phyloP scores from a whole-genome alignment of 2,329 filamentous ascomycete species.

The Alternaria ventricosa region DNA sequence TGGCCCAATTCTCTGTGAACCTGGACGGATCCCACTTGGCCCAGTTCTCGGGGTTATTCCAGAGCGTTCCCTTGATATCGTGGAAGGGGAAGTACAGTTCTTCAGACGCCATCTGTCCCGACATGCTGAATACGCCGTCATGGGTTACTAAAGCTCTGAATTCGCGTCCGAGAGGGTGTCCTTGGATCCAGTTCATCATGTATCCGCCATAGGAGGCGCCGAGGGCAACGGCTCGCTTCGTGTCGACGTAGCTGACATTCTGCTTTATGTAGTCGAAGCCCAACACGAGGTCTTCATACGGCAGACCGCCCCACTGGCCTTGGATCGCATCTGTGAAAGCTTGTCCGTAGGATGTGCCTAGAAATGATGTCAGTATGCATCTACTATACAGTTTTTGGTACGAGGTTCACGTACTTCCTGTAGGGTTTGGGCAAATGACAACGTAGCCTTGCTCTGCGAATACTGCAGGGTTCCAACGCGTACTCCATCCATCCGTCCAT shows the following conservation, averaged over 20 bases:
- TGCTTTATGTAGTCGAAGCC: conserved; percentile 76
- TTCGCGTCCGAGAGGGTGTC: conserved; percentile 78
- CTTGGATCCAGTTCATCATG: conserved; percentile 83
- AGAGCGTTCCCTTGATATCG: conserved; percentile 47
- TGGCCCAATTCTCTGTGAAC: conserved; percentile 73
- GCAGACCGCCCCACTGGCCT: conserved; percentile 82
- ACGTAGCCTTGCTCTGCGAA: conserved; percentile 90
- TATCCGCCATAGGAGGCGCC: conserved; percentile 63
- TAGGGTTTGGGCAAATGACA: conserved; percentile 81
- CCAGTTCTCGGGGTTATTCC: conserved; percentile 57
- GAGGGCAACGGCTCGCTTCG: conserved; percentile 70
- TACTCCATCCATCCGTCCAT: conserved; percentile 79
- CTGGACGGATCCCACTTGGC: conserved; percentile 64
- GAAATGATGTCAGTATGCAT: not conserved
- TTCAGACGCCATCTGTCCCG: conserved; percentile 58
- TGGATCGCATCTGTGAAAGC: conserved; percentile 77
- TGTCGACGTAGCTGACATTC: conserved; percentile 73
- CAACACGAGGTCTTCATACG: conserved; percentile 81
- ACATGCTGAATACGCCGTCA: conserved; percentile 78
- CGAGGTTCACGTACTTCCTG: conserved; percentile 65
- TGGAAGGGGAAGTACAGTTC: conserved; percentile 61
- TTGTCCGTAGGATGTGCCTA: conserved; percentile 73
- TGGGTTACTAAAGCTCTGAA: conserved; percentile 91
- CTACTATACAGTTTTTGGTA: not conserved
- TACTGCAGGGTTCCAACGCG: conserved; percentile 83